Evolutionary conservation across 2,329 filamentous ascomycete genomes (phyloP), one percentile per base, ranked within the genome.

Genomic region (Endoconidiophora laricicola): DNA sequence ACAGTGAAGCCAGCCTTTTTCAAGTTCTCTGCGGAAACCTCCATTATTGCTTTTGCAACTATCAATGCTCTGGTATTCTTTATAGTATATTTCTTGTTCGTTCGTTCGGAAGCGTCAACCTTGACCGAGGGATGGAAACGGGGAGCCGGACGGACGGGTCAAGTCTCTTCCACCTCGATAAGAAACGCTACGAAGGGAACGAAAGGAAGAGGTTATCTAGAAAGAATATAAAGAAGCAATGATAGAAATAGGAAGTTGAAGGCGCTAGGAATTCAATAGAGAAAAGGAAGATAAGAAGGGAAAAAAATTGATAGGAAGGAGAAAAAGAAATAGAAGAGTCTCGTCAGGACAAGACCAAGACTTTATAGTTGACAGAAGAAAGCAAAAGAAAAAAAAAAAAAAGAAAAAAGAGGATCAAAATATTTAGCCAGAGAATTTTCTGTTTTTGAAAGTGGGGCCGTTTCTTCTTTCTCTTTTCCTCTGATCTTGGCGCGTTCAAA

Each of bases 1-100:
- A 98, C 76, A 55, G 82, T 78, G 63, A 86, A 86, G 60, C 75
- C 71, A 18, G 47, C 39, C 29, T 29, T 33, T 58, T 81, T 76
- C 80, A 77, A 77, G 26, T 43, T 37, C 16, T 39, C 33, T 52
- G 43, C 50, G 37, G 22, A 46, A 10, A 26, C 37, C 52, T 50
- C 50, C 12, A 23, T 46, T 33, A 12, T 22, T 40, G 36, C 18
- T 33, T 12, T 22, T 40, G 36, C 18, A 46, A 12, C 29, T 33
- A 33, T 33, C 29, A 33, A 33, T 12, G 29, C 16, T 18, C 16
- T 18, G 16, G 16, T 18, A 18, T 1, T 18, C 16, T 18, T 18
- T 18, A 18, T 18, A 18, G 16, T 18, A 18, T 18, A 18, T 18
- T 18, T 18, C 16, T 18, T 18, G 16, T 18, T 18, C 16, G 16